Conservation (phyloP, 176 grass and related monocot genomes). For the Phyllostachys edulis region DNA sequence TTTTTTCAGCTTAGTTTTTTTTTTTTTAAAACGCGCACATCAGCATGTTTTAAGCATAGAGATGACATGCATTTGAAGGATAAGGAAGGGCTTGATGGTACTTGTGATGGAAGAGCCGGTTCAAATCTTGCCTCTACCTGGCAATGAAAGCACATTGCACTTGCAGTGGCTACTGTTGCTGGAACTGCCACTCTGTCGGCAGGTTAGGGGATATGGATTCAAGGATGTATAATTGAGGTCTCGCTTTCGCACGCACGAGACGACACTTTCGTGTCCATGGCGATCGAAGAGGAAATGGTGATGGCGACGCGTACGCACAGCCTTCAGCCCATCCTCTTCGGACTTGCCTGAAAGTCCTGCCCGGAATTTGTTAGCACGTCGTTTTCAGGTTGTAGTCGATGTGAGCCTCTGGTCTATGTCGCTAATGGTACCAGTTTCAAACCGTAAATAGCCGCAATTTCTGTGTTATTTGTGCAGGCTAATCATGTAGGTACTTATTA, state of each 20-base stretch:
- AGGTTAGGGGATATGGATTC: conserved; percentile 21
- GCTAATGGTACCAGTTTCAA: conserved; percentile 5
- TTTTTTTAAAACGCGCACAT: too few relatives aligned
- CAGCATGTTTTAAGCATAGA: not conserved
- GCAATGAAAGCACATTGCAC: not conserved
- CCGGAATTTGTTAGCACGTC: conserved; percentile 29
- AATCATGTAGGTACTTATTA: not conserved
- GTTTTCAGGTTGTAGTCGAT: conserved; percentile 9
- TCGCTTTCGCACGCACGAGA: conserved; percentile 13
- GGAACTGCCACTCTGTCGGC: conserved; percentile 28
- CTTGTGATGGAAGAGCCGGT: not conserved
- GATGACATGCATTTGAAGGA: not conserved
- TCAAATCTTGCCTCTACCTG: not conserved
- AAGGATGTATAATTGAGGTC: not conserved
- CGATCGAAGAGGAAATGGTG: not conserved
- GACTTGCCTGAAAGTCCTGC: not conserved
- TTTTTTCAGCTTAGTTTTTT: not conserved
- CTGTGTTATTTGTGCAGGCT: not conserved
- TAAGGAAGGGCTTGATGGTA: not conserved
- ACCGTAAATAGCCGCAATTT: not conserved
- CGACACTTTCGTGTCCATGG: not conserved
- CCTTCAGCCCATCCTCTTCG: conserved; percentile 28
- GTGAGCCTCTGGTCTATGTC: not conserved
- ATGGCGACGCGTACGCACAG: not conserved
- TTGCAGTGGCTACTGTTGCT: not conserved